Base-by-base conservation (phyloP, 164 flowering plant species). In the Houttuynia cordata region DNA sequence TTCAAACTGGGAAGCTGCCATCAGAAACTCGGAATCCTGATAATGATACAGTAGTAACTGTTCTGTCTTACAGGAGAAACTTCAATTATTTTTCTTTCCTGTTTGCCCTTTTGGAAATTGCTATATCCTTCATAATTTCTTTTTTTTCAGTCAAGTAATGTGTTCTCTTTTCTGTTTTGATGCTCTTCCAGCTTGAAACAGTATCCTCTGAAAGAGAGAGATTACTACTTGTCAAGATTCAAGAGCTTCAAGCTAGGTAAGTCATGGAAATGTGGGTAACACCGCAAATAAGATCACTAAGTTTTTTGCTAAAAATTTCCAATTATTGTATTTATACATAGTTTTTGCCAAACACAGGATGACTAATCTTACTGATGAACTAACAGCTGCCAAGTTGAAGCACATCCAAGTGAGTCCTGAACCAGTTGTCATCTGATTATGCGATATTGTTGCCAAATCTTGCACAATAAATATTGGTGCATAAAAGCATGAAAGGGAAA, bases 171-270 rank as follows among this genome's bases (percentile, higher is more conserved):
- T 8, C 24, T 20, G n/a, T 62, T n/a, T n/a, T 62, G 10, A 34
- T 45, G 49, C 14, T 12, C 13, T 45, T 45, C 17, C 81, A 93
- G 98, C 77, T 74, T 68, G 96, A 90, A 58, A 20, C 73, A 37
- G 68, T 72, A 10, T 71, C 75, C 56, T 77, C 91, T 56, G 96
- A 88, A 65, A 83, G 95, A 74, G 99, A 90, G 71, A 76, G 78
- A 8, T 66, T 76, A 63, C 76, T 90, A 64, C 78, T 78, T 20
- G 21, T 51, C 30, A 83, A 79, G 74, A 72, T 90, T 56, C 66
- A 81, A 17, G 99, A 88, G 66, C 83, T 87, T 52, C 89, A 84
- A 67, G 53, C 83, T 30, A 89, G 88, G 96, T 89, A 58, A 23
- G 74, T 73, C 50, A 23, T 71, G 15, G 20, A 10, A 57, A 40